Conservation (phyloP, 176 grass and related monocot genomes). For the Microstegium vimineum region DNA sequence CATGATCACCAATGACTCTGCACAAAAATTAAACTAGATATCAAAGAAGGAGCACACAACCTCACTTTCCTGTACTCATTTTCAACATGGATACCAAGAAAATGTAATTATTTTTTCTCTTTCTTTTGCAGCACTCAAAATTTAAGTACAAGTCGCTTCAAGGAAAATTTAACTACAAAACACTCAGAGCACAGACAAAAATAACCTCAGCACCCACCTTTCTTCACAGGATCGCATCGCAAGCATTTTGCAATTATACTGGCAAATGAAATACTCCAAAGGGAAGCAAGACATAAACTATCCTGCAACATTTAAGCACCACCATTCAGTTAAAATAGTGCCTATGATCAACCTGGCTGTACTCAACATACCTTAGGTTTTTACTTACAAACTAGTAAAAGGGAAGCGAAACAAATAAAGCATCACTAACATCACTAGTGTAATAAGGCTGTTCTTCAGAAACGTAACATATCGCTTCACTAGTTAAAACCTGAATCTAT, state of each 20-base stretch:
- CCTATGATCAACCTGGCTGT: background rate
- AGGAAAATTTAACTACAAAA: background rate
- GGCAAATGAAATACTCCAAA: constrained; percentile 52
- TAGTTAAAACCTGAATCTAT: background rate
- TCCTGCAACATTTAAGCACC: constrained; percentile 45
- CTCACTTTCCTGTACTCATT: background rate
- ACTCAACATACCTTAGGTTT: background rate
- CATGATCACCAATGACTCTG: constrained; percentile 78
- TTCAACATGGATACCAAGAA: background rate
- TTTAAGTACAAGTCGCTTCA: no score
- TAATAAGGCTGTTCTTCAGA: background rate
- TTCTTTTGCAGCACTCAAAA: background rate
- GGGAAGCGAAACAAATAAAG: background rate
- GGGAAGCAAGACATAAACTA: constrained; percentile 36
- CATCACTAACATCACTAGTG: background rate
- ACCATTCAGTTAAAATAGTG: background rate
- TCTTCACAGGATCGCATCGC: constrained; percentile 59
- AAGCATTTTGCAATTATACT: constrained; percentile 48
- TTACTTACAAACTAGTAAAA: background rate
- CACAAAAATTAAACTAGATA: constrained; percentile 15
- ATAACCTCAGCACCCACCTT: constrained; percentile 37
- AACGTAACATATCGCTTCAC: background rate
- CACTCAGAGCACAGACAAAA: background rate
- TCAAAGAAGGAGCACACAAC: background rate
- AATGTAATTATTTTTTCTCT: background rate